Evolutionary conservation across 768 basidiomycete species (phyloP), one percentile per base, ranked within the genome.

Genomic region (Basidioascus undulatus): DNA sequence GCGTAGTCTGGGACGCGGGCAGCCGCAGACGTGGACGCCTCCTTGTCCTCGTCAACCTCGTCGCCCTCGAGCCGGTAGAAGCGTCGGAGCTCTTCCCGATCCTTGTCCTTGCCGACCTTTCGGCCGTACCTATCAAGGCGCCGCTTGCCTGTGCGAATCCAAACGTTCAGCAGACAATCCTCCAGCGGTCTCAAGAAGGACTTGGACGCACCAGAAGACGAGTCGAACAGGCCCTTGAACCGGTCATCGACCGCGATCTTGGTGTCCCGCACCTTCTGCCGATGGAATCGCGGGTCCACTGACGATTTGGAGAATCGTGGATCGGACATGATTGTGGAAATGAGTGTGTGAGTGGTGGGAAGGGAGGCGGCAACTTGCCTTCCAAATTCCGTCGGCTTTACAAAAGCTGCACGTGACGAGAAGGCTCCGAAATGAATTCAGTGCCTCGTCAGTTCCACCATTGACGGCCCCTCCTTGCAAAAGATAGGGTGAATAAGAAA

Each of bases 91-190:
- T 74, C 70, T 43, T 84, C 82, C 40, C 68, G 64, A 39, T 82
- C 76, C 37, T 77, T 72, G 6, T 65, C 67, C n/a, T 61, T 62
- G 18, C 74, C 66, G 6, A 86, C 51, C 11, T 64, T 61, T 40
- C 84, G 71, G 25, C 86, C 86, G 57, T 86, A 87, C 59, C 87
- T 89, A 64, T 92, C 86, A 37, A 86, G 79, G 35, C 65, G 68
- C 27, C 24, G 23, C 25, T 21, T 21, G 32, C 37, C 21, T 39
- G 32, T 18, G 30, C 26, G 28, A 21, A 40, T 37, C 20, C 28
- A 36, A 25, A 37, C 11, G 6, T n/a, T 37, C 33, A 37, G 41
- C 39, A 32, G 32, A 24, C 32, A 21, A 41, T 10, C n/a, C n/a
- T n/a, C n/a, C n/a, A n/a, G n/a, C n/a, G n/a, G n/a, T n/a, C n/a